phyloP scores from a whole-genome alignment of 352 stramenopile species.

The Phytophthora foliorum region DNA sequence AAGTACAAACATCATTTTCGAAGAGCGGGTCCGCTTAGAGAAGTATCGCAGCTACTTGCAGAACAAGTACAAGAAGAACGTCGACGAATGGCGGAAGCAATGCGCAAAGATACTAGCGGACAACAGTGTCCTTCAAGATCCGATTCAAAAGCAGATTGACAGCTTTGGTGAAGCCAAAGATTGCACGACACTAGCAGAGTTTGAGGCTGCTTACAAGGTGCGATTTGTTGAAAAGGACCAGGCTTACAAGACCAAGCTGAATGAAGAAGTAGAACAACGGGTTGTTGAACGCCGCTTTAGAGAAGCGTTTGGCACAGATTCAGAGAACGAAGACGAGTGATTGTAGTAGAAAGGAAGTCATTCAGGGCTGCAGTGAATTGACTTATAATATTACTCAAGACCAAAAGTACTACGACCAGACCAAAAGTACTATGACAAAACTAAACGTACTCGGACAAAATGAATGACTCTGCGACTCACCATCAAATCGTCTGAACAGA shows the following conservation, averaged over 20 bases:
- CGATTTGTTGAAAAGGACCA: constrained; percentile 14
- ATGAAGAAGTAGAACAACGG: neutral
- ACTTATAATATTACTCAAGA: neutral
- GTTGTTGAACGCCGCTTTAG: neutral
- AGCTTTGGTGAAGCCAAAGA: constrained; percentile 2
- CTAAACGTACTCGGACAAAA: constrained; percentile 14
- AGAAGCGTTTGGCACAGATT: constrained; percentile 5
- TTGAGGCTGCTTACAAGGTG: neutral
- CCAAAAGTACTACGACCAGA: constrained; percentile 12
- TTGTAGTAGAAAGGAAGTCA: too few species aligned
- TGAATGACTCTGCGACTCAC: neutral
- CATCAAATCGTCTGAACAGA: neutral
- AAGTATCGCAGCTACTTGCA: neutral
- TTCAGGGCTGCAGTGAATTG: neutral
- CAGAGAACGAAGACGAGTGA: constrained; percentile 10
- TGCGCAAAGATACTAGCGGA: too few species aligned
- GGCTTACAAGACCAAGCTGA: constrained; percentile 1
- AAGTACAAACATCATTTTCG: neutral
- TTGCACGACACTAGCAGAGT: constrained; percentile 4
- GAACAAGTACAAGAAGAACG: neutral
- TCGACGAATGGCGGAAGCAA: neutral
- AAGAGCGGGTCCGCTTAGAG: neutral
- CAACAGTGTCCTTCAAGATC: neutral
- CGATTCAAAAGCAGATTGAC: too few species aligned
- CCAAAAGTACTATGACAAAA: constrained; percentile 5